Percentiles rank a stretch among this genome's conserved stretches.
Evolutionary conservation across 257 asterid genomes (phyloP).

Genomic region (Anisodus acutangulus): DNA sequence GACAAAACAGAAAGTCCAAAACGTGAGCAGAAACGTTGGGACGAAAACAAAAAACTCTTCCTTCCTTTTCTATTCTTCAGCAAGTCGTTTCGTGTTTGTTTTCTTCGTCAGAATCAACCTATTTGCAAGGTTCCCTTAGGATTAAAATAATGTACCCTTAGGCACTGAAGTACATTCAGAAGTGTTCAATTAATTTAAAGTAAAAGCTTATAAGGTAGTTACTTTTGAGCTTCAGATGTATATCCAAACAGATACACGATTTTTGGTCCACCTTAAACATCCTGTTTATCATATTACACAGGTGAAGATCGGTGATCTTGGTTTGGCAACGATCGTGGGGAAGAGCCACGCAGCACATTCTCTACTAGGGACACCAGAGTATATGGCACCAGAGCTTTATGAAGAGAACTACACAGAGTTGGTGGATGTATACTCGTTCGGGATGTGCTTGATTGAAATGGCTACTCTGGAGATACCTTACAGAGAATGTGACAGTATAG

Average conservation of each 20-base stretch:
- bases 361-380: conserved; percentile 39
- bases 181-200: background rate
- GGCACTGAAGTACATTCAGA: background rate
- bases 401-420: conserved; percentile 44
- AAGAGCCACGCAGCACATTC: conserved; percentile 42
- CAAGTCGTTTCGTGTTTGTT: too few species aligned
- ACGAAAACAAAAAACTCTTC: too few species aligned
- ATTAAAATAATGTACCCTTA: background rate
- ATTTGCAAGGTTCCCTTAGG: background rate
- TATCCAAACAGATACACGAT: background rate
- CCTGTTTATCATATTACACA: conserved; percentile 22
- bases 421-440: conserved; percentile 42
- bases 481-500: conserved; percentile 40
- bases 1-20: too few species aligned
- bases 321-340: conserved; percentile 43
- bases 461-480: conserved; percentile 40
- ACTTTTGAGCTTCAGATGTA: background rate
- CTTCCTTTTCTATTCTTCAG: too few species aligned
- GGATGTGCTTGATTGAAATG: conserved; percentile 44
- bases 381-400: conserved; percentile 46
- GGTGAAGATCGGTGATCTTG: conserved; percentile 44
- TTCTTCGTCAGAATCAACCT: too few species aligned
- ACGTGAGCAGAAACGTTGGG: too few species aligned
- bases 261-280: background rate
- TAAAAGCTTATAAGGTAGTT: background rate